Evolutionary conservation across 108 stramenopile genomes (phyloP).

Genomic region (Parietichytrium sp.): DNA sequence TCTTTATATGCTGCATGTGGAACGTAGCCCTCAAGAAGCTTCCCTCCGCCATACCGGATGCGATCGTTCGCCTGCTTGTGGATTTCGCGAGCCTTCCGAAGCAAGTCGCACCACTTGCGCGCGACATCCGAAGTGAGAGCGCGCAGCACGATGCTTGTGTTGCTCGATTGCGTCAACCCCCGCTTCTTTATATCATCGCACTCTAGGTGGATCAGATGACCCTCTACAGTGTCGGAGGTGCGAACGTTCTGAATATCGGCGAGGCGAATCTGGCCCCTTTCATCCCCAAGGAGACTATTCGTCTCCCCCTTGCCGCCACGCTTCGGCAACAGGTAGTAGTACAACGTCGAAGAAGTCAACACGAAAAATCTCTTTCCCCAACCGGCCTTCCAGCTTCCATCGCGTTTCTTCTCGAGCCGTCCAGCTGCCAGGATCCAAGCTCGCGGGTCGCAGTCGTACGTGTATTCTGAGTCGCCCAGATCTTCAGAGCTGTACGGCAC

Average conservation of each 20-base stretch:
- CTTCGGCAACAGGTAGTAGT: conserved; percentile 30
- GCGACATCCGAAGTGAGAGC: not conserved
- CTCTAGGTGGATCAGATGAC: conserved; percentile 16
- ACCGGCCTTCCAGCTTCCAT: conserved; percentile 30
- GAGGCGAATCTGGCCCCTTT: conserved; percentile 2
- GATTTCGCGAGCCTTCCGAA: not conserved
- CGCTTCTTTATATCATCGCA: conserved; percentile 3
- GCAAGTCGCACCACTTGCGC: not conserved
- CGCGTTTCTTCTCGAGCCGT: conserved; percentile 27
- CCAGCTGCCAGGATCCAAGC: conserved; percentile 30
- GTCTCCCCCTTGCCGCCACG: conserved; percentile 26
- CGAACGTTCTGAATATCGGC: not conserved
- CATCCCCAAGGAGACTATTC: not conserved
- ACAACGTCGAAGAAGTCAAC: not conserved
- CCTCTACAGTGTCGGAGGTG: not conserved
- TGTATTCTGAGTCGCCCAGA: too few species aligned
- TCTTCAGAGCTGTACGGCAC: too few species aligned
- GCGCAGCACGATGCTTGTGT: not conserved
- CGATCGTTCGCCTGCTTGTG: conserved; percentile 16
- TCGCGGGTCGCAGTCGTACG: conserved; percentile 31
- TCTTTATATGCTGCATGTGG: not conserved
- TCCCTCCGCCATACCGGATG: not conserved
- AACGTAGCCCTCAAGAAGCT: not conserved
- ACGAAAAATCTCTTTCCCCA: conserved; percentile 38
- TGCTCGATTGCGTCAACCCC: conserved; percentile 11